Evolutionary conservation across 495 filamentous ascomycete genomes (phyloP), one percentile per base, ranked within the genome.

Genomic region (Cercophora samala): DNA sequence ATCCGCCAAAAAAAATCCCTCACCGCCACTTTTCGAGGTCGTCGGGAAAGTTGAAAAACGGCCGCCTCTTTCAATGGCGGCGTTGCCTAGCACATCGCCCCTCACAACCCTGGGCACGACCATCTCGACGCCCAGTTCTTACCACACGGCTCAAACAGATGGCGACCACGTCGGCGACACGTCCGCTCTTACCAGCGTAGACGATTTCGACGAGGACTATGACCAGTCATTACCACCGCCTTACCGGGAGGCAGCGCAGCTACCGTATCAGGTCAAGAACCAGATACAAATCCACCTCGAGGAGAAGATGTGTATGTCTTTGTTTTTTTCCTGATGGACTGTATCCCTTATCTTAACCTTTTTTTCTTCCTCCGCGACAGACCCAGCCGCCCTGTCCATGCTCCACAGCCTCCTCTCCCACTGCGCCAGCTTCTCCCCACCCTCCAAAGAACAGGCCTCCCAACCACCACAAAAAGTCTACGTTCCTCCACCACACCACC

Each of bases 251-350:
- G 81, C 84, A 3, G 81, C 78, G 58, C 74, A 75, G 29, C 75
- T 93, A 1, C 86, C 89, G 0, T 86, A 83, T 60, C 86, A 89
- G 67, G 74, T 93, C 6, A 83, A 81, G 26, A 79, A 87, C 55
- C 87, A 91, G 69, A 86, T 84, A 58, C 85, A 85, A 60, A 89
- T 93, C 29, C 91, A 90, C 74, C 80, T 94, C 4, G 91, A 93
- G 72, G 91, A 94, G 73, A 82, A 86, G 51, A 84, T 92, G 21
- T 90, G 90, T 92, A 76, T 37, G 82, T 73, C 18, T 19, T 11
- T n/a, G 17, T 18, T 17, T 23, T 18, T 61, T 9, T 58, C 3
- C 9, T 52, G 37, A 11, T 46, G 37, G 8, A 4, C 11, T 46
- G 37, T 37, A 1, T 46, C 11, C 17, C 58, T 9, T 23, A 18